Conservation (phyloP, 352 stramenopile genomes). For the Pelagophyceae sp. region DNA sequence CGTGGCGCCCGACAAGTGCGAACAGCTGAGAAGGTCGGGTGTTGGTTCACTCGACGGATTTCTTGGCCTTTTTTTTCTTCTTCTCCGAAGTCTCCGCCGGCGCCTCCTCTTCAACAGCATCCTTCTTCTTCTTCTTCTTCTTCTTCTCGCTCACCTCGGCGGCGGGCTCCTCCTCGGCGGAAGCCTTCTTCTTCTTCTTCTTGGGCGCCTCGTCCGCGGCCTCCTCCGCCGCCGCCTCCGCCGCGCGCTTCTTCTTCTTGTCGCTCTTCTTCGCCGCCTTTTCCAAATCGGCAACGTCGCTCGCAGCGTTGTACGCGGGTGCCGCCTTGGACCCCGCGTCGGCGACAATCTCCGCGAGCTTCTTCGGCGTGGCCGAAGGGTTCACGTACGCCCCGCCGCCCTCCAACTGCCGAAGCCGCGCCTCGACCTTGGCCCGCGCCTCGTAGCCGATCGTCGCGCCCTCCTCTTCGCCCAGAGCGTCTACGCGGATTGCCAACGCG, state of each 20-base stretch:
- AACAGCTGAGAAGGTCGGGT: no score
- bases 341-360: conserved; percentile 34
- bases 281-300: conserved; percentile 74
- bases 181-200: conserved; percentile 36
- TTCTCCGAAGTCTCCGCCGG: no score
- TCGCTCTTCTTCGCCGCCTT: conserved; percentile 48
- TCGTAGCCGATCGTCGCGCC: conserved; percentile 90
- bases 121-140: conserved; percentile 11
- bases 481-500: conserved; percentile 94
- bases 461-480: conserved; percentile 91
- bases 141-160: not conserved
- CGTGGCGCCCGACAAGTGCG: no score
- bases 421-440: conserved; percentile 95
- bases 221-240: conserved; percentile 23
- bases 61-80: no score
- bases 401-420: conserved; percentile 90
- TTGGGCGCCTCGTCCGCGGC: conserved; percentile 23
- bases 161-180: not conserved
- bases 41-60: no score
- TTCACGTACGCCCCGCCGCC: conserved; percentile 71
- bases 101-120: no score
- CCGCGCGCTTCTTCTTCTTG: conserved; percentile 40
- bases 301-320: conserved; percentile 81
- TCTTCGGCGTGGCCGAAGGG: conserved; percentile 70
- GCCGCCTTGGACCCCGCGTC: conserved; percentile 45